These are phyloP conservation scores for Colletotrichum sp. DNA, from an alignment of 2,329 filamentous ascomycete genomes.

Conservation along the genomic window DNA sequence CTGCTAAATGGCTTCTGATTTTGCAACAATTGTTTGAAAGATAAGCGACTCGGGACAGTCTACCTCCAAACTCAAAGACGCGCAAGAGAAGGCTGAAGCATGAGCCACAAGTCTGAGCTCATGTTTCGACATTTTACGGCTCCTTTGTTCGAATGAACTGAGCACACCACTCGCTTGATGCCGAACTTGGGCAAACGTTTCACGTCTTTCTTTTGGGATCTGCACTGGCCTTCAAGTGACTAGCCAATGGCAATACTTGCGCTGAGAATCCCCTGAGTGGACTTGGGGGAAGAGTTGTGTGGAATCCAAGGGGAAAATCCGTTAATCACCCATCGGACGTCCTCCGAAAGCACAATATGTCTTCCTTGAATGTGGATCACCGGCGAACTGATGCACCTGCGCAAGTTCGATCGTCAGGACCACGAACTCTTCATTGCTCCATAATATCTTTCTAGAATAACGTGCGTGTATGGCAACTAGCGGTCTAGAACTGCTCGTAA, in stretches of 20 bases:
- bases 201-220: background rate
- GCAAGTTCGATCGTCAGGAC: background rate
- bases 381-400: background rate
- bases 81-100: background rate
- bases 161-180: background rate
- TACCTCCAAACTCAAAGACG: background rate
- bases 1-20: background rate
- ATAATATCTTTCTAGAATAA: background rate
- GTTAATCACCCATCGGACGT: background rate
- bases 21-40: background rate
- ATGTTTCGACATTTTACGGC: background rate
- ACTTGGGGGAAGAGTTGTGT: background rate
- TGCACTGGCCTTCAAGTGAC: background rate
- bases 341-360: background rate
- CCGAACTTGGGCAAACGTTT: background rate
- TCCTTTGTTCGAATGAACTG: background rate
- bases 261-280: background rate
- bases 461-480: background rate
- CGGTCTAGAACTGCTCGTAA: background rate
- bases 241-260: background rate
- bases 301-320: background rate
- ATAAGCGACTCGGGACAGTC: background rate
- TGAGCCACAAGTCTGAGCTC: constrained; percentile 1
- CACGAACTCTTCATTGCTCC: background rate
- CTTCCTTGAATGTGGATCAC: background rate